These are phyloP conservation scores for Ananas comosus DNA, from an alignment of 176 grass and related monocot species.

Conservation along the genomic window DNA sequence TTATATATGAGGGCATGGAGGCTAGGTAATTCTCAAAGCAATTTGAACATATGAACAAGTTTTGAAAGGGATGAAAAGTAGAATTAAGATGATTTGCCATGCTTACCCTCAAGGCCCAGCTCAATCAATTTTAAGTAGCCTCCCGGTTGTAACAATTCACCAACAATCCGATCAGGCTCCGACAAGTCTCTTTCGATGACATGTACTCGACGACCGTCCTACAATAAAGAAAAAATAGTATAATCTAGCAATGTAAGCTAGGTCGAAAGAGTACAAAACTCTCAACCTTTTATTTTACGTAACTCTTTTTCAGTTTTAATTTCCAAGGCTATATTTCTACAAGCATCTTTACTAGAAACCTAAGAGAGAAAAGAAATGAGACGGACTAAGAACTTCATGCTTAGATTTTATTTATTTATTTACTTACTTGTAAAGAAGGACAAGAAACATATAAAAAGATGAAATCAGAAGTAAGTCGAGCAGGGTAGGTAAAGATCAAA, in stretches of 20 bases:
- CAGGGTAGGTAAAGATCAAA: background rate
- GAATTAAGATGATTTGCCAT: background rate
- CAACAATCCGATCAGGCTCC: slow-evolving; percentile 94
- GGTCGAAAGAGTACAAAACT: background rate
- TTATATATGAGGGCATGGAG: background rate
- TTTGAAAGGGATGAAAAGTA: background rate
- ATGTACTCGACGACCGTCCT: slow-evolving; percentile 86
- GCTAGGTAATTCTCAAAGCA: background rate
- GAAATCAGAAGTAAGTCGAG: background rate
- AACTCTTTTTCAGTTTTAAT: too few species aligned
- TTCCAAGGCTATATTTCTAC: too few species aligned
- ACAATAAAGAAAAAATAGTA: background rate
- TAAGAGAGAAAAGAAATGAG: too few species aligned
- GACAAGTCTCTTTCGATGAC: slow-evolving; percentile 95
- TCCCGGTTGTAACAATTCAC: slow-evolving; percentile 89
- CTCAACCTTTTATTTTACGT: background rate
- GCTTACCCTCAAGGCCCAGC: slow-evolving; percentile 70
- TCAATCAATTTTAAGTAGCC: slow-evolving; percentile 91
- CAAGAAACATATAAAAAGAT: too few species aligned
- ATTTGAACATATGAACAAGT: background rate
- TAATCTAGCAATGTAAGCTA: background rate
- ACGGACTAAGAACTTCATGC: too few species aligned
- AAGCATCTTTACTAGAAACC: too few species aligned
- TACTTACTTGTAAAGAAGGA: too few species aligned
- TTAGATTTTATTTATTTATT: too few species aligned